Percentiles rank a stretch among this genome's conserved stretches.
Conservation (phyloP, 2,329 filamentous ascomycete species). For the Coniochaeta prunicola region DNA sequence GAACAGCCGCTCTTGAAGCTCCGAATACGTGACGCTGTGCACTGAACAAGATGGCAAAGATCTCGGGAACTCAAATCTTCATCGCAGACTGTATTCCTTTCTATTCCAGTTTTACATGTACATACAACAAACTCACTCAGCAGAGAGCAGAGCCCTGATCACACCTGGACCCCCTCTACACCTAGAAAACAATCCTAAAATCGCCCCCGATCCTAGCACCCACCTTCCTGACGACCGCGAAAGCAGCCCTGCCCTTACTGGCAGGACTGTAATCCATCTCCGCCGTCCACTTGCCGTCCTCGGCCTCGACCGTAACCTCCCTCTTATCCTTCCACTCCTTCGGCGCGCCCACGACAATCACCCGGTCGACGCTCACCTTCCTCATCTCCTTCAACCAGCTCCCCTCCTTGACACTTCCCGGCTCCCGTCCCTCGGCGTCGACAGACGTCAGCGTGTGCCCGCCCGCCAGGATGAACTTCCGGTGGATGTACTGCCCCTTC, state of each 20-base stretch:
- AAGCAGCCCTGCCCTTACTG: slow-evolving; percentile 38
- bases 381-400: slow-evolving; percentile 75
- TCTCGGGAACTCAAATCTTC: no score
- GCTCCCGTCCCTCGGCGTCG: slow-evolving; percentile 52
- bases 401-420: slow-evolving; percentile 55
- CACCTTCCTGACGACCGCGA: slow-evolving; percentile 44
- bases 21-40: neutral
- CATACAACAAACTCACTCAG: neutral
- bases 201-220: slow-evolving; percentile 45
- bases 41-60: neutral
- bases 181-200: slow-evolving; percentile 31
- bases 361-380: slow-evolving; percentile 71
- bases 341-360: slow-evolving; percentile 77
- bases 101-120: neutral
- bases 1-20: neutral
- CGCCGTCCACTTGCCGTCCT: slow-evolving; percentile 46
- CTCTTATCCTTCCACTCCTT: slow-evolving; percentile 60
- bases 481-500: slow-evolving; percentile 80
- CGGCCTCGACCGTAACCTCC: slow-evolving; percentile 48
- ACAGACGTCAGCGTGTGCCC: slow-evolving; percentile 57
- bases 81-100: neutral
- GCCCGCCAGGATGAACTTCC: slow-evolving; percentile 61
- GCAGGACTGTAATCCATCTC: slow-evolving; percentile 53
- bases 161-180: no score
- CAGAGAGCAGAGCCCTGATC: no score